A percentile compares a stretch with the other conserved stretches of the same genome.
phyloP scores from a whole-genome alignment of 202 grass and related monocot species.

The Panicum hallii region DNA sequence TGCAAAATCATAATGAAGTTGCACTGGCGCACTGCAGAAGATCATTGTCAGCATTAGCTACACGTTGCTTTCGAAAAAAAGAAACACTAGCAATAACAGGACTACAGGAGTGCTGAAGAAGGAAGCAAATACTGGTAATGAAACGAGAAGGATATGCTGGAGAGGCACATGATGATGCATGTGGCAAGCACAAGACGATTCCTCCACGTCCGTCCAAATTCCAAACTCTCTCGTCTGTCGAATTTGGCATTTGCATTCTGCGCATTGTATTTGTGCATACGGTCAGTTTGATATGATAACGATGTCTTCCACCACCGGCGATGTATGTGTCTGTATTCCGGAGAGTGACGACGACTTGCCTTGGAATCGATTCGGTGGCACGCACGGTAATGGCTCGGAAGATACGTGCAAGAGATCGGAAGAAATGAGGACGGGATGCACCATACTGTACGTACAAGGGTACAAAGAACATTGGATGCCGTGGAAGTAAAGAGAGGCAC shows the following conservation, averaged over 20 bases:
- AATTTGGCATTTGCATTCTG: background rate
- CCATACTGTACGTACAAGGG: background rate
- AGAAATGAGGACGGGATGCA: background rate
- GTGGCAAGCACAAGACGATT: background rate
- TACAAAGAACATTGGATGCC: constrained; percentile 28
- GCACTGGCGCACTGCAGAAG: too few relatives aligned
- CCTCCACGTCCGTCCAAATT: background rate
- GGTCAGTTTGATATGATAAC: background rate
- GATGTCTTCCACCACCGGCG: background rate
- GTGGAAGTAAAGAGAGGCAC: constrained; percentile 2
- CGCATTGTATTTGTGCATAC: background rate
- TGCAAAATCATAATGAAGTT: too few relatives aligned
- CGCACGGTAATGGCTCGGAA: background rate
- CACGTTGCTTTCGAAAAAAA: too few relatives aligned
- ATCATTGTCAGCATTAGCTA: too few relatives aligned
- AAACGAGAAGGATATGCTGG: too few relatives aligned
- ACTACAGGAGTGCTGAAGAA: background rate
- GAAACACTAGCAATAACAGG: too few relatives aligned
- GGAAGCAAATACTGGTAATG: background rate
- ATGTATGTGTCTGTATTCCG: background rate
- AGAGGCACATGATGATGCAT: background rate
- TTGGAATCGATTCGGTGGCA: background rate
- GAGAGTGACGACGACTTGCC: background rate
- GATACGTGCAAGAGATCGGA: background rate
- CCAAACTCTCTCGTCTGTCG: background rate